Percentiles rank a stretch among this genome's conserved stretches.
Evolutionary conservation across 495 filamentous ascomycete genomes (phyloP).

Genomic region (Neurospora sp.): DNA sequence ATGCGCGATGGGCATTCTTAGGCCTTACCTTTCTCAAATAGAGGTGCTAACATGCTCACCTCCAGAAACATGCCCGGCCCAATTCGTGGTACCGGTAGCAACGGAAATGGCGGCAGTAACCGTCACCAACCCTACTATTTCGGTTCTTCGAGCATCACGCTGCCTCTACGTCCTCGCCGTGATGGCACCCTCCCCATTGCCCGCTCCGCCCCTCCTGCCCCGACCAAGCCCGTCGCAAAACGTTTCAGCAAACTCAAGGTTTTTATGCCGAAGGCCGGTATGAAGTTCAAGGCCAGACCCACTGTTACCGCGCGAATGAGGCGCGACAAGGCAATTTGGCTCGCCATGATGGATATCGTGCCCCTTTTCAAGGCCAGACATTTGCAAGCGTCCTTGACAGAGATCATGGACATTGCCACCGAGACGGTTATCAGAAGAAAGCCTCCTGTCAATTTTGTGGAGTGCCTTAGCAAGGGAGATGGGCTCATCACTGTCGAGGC

Average conservation of each 20-base stretch:
- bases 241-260: neutral
- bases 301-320: neutral
- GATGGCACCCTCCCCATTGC: neutral
- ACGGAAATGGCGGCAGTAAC: neutral
- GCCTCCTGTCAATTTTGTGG: neutral
- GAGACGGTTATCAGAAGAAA: neutral
- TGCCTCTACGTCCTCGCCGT: neutral
- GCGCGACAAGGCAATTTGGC: neutral
- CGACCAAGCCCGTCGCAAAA: neutral
- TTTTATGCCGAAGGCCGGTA: neutral
- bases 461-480: neutral
- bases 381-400: neutral
- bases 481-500: neutral
- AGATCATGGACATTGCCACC: neutral
- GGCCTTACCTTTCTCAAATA: too few species aligned
- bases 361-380: neutral
- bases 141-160: neutral
- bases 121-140: neutral
- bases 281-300: neutral
- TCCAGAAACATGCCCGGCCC: neutral
- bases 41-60: neutral
- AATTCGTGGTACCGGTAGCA: neutral
- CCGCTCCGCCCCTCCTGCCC: neutral
- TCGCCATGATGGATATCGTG: neutral
- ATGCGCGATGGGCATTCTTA: neutral